Evolutionary conservation across 805 yeast genomes (phyloP).

Genomic region (Cyberlindnera xishuangbannaensis): DNA sequence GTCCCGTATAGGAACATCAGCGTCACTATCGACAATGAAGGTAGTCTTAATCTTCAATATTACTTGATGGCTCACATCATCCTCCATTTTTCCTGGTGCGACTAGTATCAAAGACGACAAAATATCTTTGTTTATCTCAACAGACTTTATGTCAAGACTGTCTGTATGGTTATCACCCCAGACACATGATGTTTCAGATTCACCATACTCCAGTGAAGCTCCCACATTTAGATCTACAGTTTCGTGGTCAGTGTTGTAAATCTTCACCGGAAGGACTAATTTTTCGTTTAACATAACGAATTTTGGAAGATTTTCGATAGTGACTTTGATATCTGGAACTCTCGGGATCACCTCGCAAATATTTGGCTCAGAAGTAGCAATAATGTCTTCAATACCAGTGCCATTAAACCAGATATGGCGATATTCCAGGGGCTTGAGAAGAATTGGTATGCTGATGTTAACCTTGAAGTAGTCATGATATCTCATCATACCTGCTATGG

Average conservation of each 20-base stretch:
- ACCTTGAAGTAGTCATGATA: constrained; percentile 15
- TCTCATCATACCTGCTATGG: constrained; percentile 13
- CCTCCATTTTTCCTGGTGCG: constrained; percentile 8
- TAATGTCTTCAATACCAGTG: constrained; percentile 6
- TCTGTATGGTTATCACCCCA: constrained; percentile 3
- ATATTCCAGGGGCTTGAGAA: constrained; percentile 8
- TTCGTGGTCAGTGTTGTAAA: constrained; percentile 29
- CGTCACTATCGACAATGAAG: constrained; percentile 27
- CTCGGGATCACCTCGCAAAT: constrained; percentile 32
- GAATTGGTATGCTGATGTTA: constrained; percentile 18
- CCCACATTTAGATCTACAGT: constrained; percentile 26
- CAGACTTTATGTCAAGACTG: constrained; percentile 5
- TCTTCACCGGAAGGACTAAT: constrained; percentile 19
- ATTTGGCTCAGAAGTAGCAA: constrained; percentile 18
- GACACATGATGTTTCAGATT: neutral
- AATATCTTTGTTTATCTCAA: constrained; percentile 5
- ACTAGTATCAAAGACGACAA: constrained; percentile 1
- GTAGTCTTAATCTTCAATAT: constrained; percentile 17
- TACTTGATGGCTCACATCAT: neutral
- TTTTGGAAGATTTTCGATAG: constrained; percentile 20
- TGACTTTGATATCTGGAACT: constrained; percentile 30
- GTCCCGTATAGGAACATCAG: constrained; percentile 26
- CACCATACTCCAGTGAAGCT: constrained; percentile 10
- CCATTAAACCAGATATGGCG: constrained; percentile 15
- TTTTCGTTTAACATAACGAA: constrained; percentile 29